Conservation (phyloP, 768 basidiomycete species). For the Psilocybe azurescens region DNA sequence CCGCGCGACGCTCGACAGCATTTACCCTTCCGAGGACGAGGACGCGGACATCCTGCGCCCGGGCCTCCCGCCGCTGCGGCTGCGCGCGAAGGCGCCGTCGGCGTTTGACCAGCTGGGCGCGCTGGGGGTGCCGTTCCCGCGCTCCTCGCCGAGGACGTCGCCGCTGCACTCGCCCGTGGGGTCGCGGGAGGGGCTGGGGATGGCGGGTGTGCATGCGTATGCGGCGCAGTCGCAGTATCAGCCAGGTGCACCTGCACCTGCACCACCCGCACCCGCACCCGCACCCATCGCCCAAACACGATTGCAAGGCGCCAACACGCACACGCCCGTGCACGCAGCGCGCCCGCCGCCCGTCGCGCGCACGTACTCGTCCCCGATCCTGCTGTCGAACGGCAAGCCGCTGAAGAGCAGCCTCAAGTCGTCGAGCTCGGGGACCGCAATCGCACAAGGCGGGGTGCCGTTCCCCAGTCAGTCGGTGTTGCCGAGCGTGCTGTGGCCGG, state of each 20-base stretch:
- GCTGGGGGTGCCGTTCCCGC: slow-evolving; percentile 41
- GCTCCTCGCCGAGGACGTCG: slow-evolving; percentile 19
- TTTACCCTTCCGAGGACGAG: slow-evolving; percentile 14
- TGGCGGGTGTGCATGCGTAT: too few species aligned
- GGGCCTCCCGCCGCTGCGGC: slow-evolving; percentile 24
- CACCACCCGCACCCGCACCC: too few species aligned
- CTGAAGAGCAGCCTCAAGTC: slow-evolving; percentile 86
- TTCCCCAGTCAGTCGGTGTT: slow-evolving; percentile 36
- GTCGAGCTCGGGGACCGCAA: slow-evolving; percentile 51
- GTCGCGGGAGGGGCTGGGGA: too few species aligned
- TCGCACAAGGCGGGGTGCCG: slow-evolving; percentile 31
- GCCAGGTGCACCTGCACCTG: too few species aligned
- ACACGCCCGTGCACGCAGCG: slow-evolving; percentile 22
- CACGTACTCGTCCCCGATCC: slow-evolving; percentile 47
- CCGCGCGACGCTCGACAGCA: too few species aligned
- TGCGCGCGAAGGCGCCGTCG: slow-evolving; percentile 20
- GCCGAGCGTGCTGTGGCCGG: slow-evolving; percentile 32
- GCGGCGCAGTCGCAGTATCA: not conserved
- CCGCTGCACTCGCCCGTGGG: slow-evolving; percentile 29
- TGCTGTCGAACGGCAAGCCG: slow-evolving; percentile 75
- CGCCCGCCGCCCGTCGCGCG: slow-evolving; percentile 39
- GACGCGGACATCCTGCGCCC: slow-evolving; percentile 10
- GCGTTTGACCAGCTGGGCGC: slow-evolving; percentile 12
- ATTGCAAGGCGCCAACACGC: slow-evolving; percentile 10
- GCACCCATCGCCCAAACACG: too few species aligned